A percentile compares a stretch with the other conserved stretches of the same genome.
phyloP scores from a whole-genome alignment of 2,329 filamentous ascomycete genomes.

The Cordyceps tenuipes region DNA sequence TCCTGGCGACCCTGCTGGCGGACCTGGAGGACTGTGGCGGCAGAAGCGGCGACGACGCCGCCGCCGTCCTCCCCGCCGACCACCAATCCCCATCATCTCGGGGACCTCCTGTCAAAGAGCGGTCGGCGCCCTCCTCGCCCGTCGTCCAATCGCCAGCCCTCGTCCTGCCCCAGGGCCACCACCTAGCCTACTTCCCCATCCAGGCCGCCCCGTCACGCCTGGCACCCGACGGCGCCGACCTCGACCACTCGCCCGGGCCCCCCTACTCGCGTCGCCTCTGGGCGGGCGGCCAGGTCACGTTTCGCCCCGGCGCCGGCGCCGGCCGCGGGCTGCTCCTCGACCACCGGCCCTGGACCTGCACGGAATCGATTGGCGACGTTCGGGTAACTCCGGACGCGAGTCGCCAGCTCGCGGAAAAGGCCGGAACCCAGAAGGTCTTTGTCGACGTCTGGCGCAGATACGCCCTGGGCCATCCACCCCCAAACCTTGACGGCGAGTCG shows the following conservation, averaged over 20 bases:
- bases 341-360: constrained; percentile 32
- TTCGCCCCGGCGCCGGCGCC: constrained; percentile 24
- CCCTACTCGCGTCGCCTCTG: constrained; percentile 75
- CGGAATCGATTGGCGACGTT: constrained; percentile 37
- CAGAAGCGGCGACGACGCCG: too few relatives aligned
- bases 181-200: constrained; percentile 81
- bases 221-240: constrained; percentile 77
- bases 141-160: constrained; percentile 18
- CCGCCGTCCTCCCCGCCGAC: constrained; percentile 4
- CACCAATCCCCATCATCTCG: background rate
- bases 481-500: background rate
- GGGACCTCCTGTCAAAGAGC: background rate
- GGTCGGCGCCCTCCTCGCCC: constrained; percentile 7
- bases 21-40: constrained; percentile 31
- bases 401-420: background rate
- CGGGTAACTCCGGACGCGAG: constrained; percentile 16
- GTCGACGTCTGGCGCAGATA: constrained; percentile 44
- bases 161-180: constrained; percentile 58
- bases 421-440: constrained; percentile 37
- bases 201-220: constrained; percentile 53
- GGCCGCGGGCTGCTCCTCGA: constrained; percentile 28
- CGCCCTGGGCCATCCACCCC: constrained; percentile 20
- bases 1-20: constrained; percentile 54
- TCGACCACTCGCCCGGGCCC: constrained; percentile 62
- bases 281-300: constrained; percentile 69